Conservation (phyloP, 257 asterid genomes). For the Solanum rostratum region DNA sequence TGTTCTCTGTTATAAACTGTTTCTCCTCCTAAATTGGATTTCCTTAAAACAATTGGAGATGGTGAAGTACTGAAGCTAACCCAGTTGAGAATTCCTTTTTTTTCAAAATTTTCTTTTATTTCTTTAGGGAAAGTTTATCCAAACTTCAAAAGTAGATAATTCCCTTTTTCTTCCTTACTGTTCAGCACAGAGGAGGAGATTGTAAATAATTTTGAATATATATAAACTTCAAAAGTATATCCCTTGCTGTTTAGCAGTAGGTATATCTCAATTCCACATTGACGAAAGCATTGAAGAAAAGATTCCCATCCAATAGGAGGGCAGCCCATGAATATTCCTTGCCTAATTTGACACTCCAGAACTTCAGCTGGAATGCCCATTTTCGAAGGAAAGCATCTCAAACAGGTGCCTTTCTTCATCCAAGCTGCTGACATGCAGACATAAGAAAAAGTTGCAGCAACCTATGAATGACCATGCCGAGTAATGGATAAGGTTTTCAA, state of each 20-base stretch:
- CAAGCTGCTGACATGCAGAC: background rate
- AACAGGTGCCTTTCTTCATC: conserved; percentile 4
- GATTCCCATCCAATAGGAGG: background rate
- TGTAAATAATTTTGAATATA: background rate
- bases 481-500: conserved; percentile 9
- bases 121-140: background rate
- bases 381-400: conserved; percentile 41
- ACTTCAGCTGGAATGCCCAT: conserved; percentile 1
- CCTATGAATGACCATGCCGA: background rate
- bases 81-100: background rate
- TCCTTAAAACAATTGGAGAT: background rate
- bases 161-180: background rate
- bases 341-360: conserved; percentile 24
- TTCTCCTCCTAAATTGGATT: background rate
- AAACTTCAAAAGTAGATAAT: background rate
- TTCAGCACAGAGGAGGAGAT: background rate
- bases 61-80: background rate
- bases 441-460: background rate
- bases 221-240: background rate
- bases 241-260: background rate
- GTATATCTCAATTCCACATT: background rate
- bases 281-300: background rate
- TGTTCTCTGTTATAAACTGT: background rate
- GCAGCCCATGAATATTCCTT: conserved; percentile 15
- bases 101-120: background rate